Evolutionary conservation across 192 early-diverging fungal genomes (phyloP), one percentile per base, ranked within the genome.

Genomic region (Oehlia diaphana): DNA sequence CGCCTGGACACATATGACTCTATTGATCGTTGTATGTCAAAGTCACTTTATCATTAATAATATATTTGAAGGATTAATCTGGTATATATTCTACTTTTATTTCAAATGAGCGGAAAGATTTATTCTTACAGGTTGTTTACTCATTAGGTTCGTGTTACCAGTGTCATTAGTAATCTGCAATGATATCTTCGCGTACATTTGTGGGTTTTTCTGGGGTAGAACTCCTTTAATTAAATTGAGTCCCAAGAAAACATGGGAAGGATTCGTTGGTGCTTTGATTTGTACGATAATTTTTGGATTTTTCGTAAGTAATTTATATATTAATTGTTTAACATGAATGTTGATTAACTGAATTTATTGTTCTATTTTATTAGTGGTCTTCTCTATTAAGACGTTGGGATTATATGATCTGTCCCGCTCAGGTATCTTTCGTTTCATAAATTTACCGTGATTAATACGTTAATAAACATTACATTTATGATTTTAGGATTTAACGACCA

Each of bases 181-280:
- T 86, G 97, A 99, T 81, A 95, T 98, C 67, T 93, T 93, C 76
- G 97, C 97, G 8, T 99, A 99, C 81, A 87, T 98, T 35, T 96
- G 92, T 86, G 97, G 97, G 42, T 97, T 97, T 87, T 97, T 99
- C 85, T 97, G 90, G 84, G 97, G 97, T 16, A 89, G 90, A 62
- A 76, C 95, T 13, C 94, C 92, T 42, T 88, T 99, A 49, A 97
- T 98, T 80, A 90, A 92, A 81, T 85, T 99, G n/a, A 95, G 93
- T 82, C 97, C 97, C 58, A 99, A 99, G 85, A 99, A 99, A 88
- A 99, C 97, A 16, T 95, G 95, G 84, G 97, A 99, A 83, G 97
- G 97, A 5, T 99, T 97, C 74, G 89, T 97, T 73, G 97, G 97
- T 76, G 97, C 90, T 31, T 91, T 94, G 64, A 77, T 95, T 70